Conservation (phyloP, 2,329 filamentous ascomycete species). For the Colletotrichum liaoningense region DNA sequence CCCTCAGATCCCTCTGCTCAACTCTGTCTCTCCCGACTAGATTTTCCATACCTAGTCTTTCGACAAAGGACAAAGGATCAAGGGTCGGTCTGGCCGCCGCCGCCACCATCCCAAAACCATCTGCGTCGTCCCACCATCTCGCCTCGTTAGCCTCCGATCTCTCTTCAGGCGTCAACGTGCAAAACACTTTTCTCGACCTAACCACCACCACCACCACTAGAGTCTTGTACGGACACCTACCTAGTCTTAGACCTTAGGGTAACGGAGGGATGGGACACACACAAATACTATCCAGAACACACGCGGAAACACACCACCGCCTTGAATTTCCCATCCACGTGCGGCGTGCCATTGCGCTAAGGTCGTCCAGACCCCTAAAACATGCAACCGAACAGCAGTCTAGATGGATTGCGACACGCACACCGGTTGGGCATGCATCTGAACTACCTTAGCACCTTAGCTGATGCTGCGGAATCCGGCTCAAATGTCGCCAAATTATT, state of each 20-base stretch:
- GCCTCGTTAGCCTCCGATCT: slow-evolving; percentile 21
- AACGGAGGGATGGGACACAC: neutral
- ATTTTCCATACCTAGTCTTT: no score
- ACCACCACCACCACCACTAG: neutral
- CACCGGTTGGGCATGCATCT: slow-evolving; percentile 18
- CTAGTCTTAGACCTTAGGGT: neutral
- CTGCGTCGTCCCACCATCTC: neutral
- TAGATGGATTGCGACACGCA: neutral
- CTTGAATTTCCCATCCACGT: slow-evolving; percentile 10
- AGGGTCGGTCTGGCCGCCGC: neutral
- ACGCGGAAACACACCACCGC: neutral
- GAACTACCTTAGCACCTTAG: neutral
- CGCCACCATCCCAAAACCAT: neutral
- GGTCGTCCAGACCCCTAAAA: slow-evolving; percentile 22
- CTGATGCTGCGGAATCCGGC: neutral
- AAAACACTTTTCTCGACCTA: neutral
- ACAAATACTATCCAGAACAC: neutral
- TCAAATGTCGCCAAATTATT: slow-evolving; percentile 14
- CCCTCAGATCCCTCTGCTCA: neutral
- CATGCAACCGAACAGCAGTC: neutral
- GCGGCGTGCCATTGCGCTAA: slow-evolving; percentile 7
- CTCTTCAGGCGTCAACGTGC: slow-evolving; percentile 3
- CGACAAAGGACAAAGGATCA: neutral
- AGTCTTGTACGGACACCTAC: neutral
- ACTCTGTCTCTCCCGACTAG: neutral